These are phyloP conservation scores for Cyberlindnera xylosilytica DNA, from an alignment of 805 yeast genomes.

Conservation along the genomic window DNA sequence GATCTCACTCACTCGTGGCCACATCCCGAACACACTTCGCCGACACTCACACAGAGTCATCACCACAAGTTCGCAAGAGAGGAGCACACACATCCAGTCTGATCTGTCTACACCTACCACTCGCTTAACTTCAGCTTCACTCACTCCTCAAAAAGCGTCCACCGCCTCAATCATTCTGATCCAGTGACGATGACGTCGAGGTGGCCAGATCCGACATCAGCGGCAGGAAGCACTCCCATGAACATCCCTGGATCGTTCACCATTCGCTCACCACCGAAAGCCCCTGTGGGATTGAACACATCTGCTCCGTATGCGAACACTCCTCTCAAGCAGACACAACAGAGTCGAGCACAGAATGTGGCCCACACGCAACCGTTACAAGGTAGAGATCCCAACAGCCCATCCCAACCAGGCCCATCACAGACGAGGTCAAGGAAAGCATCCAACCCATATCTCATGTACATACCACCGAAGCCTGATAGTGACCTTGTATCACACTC, in stretches of 20 bases:
- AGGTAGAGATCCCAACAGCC: neutral
- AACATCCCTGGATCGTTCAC: slow-evolving; percentile 9
- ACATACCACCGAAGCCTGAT: slow-evolving; percentile 30
- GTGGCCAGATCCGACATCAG: slow-evolving; percentile 10
- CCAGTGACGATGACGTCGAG: slow-evolving; percentile 9
- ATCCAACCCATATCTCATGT: slow-evolving; percentile 19
- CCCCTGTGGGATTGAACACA: neutral
- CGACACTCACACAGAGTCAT: too few relatives aligned
- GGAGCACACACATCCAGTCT: too few relatives aligned
- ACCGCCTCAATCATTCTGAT: too few relatives aligned
- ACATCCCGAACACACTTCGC: too few relatives aligned
- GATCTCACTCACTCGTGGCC: too few relatives aligned
- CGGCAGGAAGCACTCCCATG: slow-evolving; percentile 1
- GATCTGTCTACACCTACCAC: too few relatives aligned
- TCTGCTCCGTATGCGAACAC: neutral
- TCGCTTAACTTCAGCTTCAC: too few relatives aligned
- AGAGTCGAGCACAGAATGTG: neutral
- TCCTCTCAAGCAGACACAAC: neutral
- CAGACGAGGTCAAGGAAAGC: slow-evolving; percentile 11
- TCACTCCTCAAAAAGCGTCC: too few relatives aligned
- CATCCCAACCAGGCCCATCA: slow-evolving; percentile 1
- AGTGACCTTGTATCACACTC: slow-evolving; percentile 2
- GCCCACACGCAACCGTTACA: neutral
- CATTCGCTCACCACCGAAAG: neutral
- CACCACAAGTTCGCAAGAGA: too few relatives aligned